phyloP scores from a whole-genome alignment of 352 stramenopile species.

The Phytopythium delawarense region DNA sequence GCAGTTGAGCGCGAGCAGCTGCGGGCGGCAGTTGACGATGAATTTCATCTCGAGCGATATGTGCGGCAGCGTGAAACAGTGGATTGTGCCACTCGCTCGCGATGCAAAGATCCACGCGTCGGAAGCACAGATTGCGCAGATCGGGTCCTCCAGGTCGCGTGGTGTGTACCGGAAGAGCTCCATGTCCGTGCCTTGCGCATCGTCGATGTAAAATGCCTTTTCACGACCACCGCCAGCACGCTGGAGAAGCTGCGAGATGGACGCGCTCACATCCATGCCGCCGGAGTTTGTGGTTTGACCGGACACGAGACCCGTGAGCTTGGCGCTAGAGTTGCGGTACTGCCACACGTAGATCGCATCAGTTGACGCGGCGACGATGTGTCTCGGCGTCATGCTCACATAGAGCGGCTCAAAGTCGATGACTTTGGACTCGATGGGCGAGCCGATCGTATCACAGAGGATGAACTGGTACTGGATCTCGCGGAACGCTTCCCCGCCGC shows the following conservation, averaged over 20 bases:
- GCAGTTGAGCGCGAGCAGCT: constrained; percentile 87
- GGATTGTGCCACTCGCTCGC: constrained; percentile 76
- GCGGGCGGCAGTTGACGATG: constrained; percentile 72
- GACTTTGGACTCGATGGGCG: constrained; percentile 80
- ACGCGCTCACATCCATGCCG: constrained; percentile 36
- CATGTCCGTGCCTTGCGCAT: constrained; percentile 69
- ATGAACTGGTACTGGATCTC: constrained; percentile 83
- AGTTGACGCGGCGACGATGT: constrained; percentile 75
- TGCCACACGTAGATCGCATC: constrained; percentile 93
- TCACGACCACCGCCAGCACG: constrained; percentile 61
- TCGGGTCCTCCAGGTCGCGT: constrained; percentile 77
- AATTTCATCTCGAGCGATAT: constrained; percentile 91
- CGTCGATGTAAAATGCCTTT: constrained; percentile 90
- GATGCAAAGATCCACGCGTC: constrained; percentile 85
- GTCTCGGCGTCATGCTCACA: constrained; percentile 82
- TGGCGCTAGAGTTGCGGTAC: constrained; percentile 84
- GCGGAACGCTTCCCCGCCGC: constrained; percentile 27
- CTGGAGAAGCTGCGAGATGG: constrained; percentile 67
- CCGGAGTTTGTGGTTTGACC: constrained; percentile 28
- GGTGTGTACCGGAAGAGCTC: constrained; percentile 67
- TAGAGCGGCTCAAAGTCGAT: constrained; percentile 84
- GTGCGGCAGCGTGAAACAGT: constrained; percentile 90
- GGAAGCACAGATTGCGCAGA: constrained; percentile 82
- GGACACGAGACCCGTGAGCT: constrained; percentile 62
- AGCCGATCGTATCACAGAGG: constrained; percentile 84